A percentile compares a stretch with the other conserved stretches of the same genome.
Conservation (phyloP, 257 asterid species). For the Nicotiana knightiana region DNA sequence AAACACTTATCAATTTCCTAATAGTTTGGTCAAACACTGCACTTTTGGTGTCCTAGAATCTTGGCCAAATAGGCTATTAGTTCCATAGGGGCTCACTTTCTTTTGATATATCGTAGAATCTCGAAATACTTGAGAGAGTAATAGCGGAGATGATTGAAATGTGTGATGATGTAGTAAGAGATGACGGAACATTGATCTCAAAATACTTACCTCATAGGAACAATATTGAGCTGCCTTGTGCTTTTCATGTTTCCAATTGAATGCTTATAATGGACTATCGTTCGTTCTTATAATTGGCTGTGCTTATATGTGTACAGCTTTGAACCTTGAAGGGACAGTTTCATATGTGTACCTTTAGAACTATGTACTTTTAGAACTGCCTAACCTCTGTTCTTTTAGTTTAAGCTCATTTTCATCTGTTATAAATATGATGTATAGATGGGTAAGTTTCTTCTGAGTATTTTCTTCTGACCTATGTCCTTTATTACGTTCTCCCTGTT, state of each 20-base stretch:
- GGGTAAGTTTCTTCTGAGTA: background rate
- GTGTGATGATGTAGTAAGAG: background rate
- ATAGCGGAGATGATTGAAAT: background rate
- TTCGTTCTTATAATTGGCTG: too few relatives aligned
- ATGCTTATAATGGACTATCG: background rate
- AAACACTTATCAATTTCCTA: too few relatives aligned
- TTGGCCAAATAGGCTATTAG: background rate
- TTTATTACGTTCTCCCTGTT: background rate
- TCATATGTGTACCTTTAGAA: background rate
- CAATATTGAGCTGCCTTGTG: background rate
- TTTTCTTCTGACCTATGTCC: background rate
- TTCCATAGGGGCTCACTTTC: background rate
- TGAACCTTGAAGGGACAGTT: background rate
- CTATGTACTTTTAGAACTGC: background rate
- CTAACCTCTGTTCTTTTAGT: background rate
- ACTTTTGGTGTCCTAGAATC: too few relatives aligned
- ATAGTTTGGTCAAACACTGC: too few relatives aligned
- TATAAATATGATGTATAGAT: background rate
- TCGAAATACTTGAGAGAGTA: background rate
- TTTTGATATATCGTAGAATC: background rate
- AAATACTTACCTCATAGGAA: background rate
- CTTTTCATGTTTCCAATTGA: background rate
- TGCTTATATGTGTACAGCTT: background rate
- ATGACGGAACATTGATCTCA: background rate
- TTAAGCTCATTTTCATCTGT: background rate